phyloP scores from a whole-genome alignment of 805 yeast species.

The Cyberlindnera subsufficiens region DNA sequence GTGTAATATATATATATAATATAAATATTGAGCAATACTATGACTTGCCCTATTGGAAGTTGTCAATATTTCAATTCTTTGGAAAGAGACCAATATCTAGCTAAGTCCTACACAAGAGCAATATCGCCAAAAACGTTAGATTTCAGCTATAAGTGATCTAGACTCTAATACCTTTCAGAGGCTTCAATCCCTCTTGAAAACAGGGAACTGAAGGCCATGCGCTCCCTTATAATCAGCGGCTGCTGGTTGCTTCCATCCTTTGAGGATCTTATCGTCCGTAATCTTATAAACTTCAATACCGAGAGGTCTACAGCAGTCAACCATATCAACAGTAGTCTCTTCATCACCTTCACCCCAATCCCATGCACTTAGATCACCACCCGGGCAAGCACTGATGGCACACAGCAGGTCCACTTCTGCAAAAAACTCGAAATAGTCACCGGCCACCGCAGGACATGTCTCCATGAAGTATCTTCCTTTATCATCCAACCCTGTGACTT shows the following conservation, averaged over 20 bases:
- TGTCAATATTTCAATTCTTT: no score
- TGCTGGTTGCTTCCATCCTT: constrained; percentile 47
- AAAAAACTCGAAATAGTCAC: constrained; percentile 60
- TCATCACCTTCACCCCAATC: constrained; percentile 62
- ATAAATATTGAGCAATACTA: no score
- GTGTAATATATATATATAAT: no score
- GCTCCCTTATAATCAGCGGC: constrained; percentile 47
- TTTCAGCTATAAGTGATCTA: no score
- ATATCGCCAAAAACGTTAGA: no score
- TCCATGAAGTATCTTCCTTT: constrained; percentile 67
- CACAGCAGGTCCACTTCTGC: constrained; percentile 61
- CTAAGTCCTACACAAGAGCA: no score
- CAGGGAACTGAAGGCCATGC: constrained; percentile 40
- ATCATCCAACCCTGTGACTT: constrained; percentile 61
- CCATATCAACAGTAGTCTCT: constrained; percentile 43
- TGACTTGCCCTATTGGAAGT: no score
- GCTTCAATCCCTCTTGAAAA: constrained; percentile 13
- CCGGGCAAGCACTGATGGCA: constrained; percentile 65
- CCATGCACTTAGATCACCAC: constrained; percentile 64
- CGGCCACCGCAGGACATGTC: constrained; percentile 55
- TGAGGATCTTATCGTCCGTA: constrained; percentile 39
- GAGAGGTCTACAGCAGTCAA: constrained; percentile 56
- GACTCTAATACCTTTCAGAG: no score
- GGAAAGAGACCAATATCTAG: no score
- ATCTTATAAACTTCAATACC: constrained; percentile 55